Base-by-base conservation (phyloP, 1,284 basidiomycete species). In the Ustilago sp. region DNA sequence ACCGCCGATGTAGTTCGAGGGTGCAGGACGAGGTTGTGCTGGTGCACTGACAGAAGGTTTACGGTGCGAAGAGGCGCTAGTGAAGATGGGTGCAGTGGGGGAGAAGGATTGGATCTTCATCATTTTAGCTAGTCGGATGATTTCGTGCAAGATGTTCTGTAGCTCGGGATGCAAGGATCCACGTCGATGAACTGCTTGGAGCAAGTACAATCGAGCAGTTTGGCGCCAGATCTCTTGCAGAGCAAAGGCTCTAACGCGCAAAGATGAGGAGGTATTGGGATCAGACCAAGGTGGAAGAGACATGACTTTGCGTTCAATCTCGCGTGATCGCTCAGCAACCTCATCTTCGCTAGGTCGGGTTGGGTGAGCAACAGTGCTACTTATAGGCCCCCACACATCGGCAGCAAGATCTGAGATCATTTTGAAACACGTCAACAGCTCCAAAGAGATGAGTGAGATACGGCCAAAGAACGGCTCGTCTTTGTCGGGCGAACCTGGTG, bases 201-300 rank as follows among this genome's bases (percentile, higher is more conserved):
- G 38, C 23, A 80, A 48, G 43, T 77, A 70, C 19, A 80, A 59
- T 19, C 77, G 52, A 6, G 70, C 67, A 1, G 76, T 69, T 51
- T 79, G 79, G 2, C 76, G 48, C 79, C 79, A 80, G 45, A 80
- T 78, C 36, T 80, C 79, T 43, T 79, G 79, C 47, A 80, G 43
- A 19, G 68, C 63, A 47, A 79, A 77, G 2, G 72, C 69, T 17
- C 77, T 38, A 0, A 80, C 67, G 13, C 79, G 73, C 17, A 68
- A 34, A 1, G 66, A 68, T 3, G 68, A 70, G 0, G 68, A 71
- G 3, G 67, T 68, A 57, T 66, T 59, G 1, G 76, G 71, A 34
- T 78, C 72, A 8, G 63, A 57, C 76, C 76, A 78, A 4, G 72
- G 55, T 4, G 76, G 71, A 3, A 70, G 38, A 3, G 63, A 65